Percentiles rank a stretch among this genome's conserved stretches.
phyloP scores from a whole-genome alignment of 1,139 yeast genomes.

The Geotrichum carabidarum region DNA sequence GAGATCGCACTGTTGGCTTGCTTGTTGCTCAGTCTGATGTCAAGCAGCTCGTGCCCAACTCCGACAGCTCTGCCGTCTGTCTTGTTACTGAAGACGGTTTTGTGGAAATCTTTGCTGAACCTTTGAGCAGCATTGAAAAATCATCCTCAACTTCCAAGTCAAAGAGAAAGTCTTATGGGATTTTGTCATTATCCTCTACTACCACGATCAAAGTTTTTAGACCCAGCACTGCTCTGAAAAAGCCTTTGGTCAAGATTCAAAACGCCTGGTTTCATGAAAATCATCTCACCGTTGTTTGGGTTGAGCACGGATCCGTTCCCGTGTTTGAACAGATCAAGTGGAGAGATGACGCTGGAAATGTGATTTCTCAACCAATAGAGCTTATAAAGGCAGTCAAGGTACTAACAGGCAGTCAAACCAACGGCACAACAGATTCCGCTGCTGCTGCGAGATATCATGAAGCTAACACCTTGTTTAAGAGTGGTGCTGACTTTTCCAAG shows the following conservation, averaged over 20 bases:
- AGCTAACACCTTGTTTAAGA: slow-evolving; percentile 49
- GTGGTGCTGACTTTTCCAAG: slow-evolving; percentile 46
- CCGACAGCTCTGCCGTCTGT: slow-evolving; percentile 44
- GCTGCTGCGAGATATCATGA: slow-evolving; percentile 64
- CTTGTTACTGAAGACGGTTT: slow-evolving; percentile 61
- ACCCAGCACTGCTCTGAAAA: slow-evolving; percentile 22
- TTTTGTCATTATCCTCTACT: slow-evolving; percentile 24
- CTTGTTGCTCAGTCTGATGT: slow-evolving; percentile 66
- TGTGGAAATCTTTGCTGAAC: slow-evolving; percentile 59
- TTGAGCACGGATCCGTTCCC: slow-evolving; percentile 64
- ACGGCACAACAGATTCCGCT: slow-evolving; percentile 64
- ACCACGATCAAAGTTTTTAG: slow-evolving; percentile 26
- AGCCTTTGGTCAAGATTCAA: slow-evolving; percentile 29
- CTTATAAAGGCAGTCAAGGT: slow-evolving; percentile 24
- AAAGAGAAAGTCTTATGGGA: slow-evolving; percentile 33
- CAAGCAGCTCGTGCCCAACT: slow-evolving; percentile 38
- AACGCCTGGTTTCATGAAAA: slow-evolving; percentile 40
- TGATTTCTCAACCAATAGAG: slow-evolving; percentile 24
- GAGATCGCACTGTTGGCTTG: slow-evolving; percentile 43
- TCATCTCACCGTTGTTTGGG: slow-evolving; percentile 56
- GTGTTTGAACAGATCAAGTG: slow-evolving; percentile 58
- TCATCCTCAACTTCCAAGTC: slow-evolving; percentile 19
- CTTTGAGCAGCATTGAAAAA: slow-evolving; percentile 37
- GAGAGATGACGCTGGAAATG: slow-evolving; percentile 39
- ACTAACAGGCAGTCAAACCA: slow-evolving; percentile 22